These are phyloP conservation scores for Aphanocladium album DNA, from an alignment of 2,329 filamentous ascomycete genomes.

Conservation along the genomic window DNA sequence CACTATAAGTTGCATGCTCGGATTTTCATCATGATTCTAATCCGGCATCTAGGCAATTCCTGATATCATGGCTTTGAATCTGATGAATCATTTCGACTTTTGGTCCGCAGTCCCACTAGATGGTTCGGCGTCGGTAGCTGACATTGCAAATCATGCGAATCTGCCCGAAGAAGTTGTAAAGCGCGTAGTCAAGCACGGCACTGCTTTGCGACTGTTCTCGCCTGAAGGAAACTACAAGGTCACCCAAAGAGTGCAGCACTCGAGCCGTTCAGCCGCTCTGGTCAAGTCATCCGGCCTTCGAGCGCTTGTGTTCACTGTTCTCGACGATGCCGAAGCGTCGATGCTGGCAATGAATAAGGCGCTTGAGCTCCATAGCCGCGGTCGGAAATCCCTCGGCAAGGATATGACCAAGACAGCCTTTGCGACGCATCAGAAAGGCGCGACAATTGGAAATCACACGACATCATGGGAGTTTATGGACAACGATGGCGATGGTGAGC, in stretches of 20 bases:
- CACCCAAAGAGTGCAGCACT: conserved; percentile 28
- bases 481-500: conserved; percentile 34
- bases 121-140: conserved; percentile 37
- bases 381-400: conserved; percentile 26
- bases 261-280: conserved; percentile 33
- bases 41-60: conserved; percentile 32
- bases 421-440: conserved; percentile 30
- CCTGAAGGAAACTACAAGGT: conserved; percentile 15
- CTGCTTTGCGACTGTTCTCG: conserved; percentile 34
- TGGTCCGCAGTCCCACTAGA: conserved; percentile 45
- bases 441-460: conserved; percentile 24
- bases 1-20: conserved; percentile 26
- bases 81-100: conserved; percentile 49
- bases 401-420: conserved; percentile 33
- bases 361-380: conserved; percentile 27
- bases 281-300: conserved; percentile 27
- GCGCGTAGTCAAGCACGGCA: conserved; percentile 34
- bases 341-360: conserved; percentile 31
- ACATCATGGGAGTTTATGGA: conserved; percentile 37
- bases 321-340: conserved; percentile 34
- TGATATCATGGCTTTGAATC: conserved; percentile 39
- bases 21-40: no score
- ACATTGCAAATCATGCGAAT: conserved; percentile 32
- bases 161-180: conserved; percentile 36
- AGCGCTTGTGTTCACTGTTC: conserved; percentile 31